Conservation (phyloP, 2,329 filamentous ascomycete genomes). For the Penicillium fuscoglaucum region DNA sequence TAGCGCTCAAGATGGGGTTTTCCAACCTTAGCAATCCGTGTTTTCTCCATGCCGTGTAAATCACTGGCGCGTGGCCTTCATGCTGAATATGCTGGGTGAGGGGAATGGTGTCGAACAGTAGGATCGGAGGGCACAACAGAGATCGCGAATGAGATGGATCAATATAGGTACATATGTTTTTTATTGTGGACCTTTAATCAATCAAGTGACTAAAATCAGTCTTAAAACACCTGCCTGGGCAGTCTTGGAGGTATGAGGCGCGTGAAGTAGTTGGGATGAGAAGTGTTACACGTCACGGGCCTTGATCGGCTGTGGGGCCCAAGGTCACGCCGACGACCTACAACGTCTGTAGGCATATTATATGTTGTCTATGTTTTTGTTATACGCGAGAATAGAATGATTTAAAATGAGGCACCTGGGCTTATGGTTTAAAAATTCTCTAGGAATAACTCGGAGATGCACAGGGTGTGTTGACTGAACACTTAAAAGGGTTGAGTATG, state of each 20-base stretch:
- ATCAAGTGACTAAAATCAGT: background rate
- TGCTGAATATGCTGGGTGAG: slow-evolving; percentile 18
- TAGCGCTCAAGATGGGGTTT: background rate
- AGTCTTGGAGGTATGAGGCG: background rate
- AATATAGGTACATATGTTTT: background rate
- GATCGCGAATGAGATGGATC: background rate
- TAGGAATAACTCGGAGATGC: background rate
- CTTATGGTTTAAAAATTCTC: background rate
- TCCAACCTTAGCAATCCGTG: slow-evolving; percentile 46
- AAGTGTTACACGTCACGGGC: slow-evolving; percentile 15
- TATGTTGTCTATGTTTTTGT: background rate
- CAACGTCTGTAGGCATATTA: background rate
- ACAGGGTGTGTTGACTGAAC: background rate
- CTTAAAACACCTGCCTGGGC: background rate
- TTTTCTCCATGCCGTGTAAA: slow-evolving; percentile 45
- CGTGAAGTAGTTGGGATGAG: slow-evolving; percentile 6
- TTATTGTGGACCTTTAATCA: background rate
- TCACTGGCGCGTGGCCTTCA: slow-evolving; percentile 39
- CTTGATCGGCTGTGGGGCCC: slow-evolving; percentile 8
- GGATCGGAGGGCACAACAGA: background rate
- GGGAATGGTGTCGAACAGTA: slow-evolving; percentile 1
- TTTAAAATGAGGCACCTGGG: too few species aligned
- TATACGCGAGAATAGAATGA: background rate
- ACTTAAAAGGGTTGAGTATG: background rate
- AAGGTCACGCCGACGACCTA: slow-evolving; percentile 1